These are phyloP conservation scores for Gnaphalium uliginosum DNA, from an alignment of 129 eudicot species.

Conservation along the genomic window DNA sequence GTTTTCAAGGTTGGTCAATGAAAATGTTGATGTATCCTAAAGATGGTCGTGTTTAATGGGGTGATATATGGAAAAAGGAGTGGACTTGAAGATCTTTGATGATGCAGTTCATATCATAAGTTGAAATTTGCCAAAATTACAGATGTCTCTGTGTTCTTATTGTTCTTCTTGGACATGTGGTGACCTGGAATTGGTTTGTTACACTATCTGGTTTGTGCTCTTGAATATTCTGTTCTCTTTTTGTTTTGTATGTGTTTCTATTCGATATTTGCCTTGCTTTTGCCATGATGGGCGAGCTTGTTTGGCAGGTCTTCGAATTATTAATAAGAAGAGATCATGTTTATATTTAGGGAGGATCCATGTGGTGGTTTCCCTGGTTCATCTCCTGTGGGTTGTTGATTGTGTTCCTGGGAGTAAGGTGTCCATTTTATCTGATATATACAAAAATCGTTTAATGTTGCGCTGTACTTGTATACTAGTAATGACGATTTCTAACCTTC, in stretches of 20 bases:
- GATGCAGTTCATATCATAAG: too few relatives aligned
- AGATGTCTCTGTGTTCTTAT: background rate
- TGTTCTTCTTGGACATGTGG: background rate
- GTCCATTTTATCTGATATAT: background rate
- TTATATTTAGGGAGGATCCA: slow-evolving; percentile 48
- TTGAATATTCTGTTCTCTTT: background rate
- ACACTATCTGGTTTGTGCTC: background rate
- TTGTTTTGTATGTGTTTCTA: background rate
- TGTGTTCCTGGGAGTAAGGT: background rate
- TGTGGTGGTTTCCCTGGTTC: slow-evolving; percentile 18
- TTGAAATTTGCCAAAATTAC: background rate
- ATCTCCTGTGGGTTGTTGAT: background rate
- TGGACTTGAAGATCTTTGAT: background rate
- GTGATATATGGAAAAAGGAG: background rate
- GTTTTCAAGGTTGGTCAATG: background rate
- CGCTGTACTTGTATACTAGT: background rate
- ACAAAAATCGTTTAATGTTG: background rate
- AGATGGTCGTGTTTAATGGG: background rate
- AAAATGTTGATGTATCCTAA: background rate
- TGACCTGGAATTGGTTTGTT: background rate
- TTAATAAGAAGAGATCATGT: slow-evolving; percentile 11
- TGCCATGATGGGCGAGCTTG: slow-evolving; percentile 54
- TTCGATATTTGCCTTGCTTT: slow-evolving; percentile 15
- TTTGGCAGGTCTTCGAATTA: slow-evolving; percentile 40
- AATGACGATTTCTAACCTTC: background rate